Conservation (phyloP, 2,329 filamentous ascomycete genomes). For the Neopestalotiopsis rosae region DNA sequence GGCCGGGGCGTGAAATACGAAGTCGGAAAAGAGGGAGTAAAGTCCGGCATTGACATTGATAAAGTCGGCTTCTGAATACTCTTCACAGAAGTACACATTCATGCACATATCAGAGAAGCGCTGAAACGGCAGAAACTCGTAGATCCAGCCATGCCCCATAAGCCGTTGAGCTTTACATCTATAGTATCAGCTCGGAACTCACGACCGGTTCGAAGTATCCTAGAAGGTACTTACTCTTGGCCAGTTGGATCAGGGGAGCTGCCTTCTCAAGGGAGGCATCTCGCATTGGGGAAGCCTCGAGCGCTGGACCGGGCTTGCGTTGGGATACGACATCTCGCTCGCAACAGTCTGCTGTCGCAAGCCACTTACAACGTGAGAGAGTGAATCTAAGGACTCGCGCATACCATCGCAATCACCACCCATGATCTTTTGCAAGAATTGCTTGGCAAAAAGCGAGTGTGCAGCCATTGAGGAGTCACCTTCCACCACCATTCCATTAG, state of each 20-base stretch:
- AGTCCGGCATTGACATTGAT: constrained; percentile 54
- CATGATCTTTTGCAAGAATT: constrained; percentile 56
- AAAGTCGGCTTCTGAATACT: constrained; percentile 53
- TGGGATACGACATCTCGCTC: neutral
- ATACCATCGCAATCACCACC: constrained; percentile 40
- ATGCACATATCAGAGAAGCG: constrained; percentile 1
- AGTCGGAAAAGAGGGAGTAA: constrained; percentile 46
- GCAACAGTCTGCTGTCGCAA: constrained; percentile 48
- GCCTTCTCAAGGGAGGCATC: neutral
- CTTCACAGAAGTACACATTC: constrained; percentile 50
- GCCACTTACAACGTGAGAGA: constrained; percentile 54
- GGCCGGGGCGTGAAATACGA: constrained; percentile 46
- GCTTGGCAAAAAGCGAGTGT: constrained; percentile 56
- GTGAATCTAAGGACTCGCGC: constrained; percentile 42
- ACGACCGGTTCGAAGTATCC: too few relatives aligned
- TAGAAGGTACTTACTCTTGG: neutral
- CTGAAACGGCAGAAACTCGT: neutral
- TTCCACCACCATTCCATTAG: constrained; percentile 48
- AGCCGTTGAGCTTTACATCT: neutral
- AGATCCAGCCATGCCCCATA: neutral
- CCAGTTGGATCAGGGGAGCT: neutral
- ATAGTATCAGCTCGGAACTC: neutral
- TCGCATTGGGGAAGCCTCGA: neutral
- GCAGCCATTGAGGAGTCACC: constrained; percentile 55
- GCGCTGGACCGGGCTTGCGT: neutral